Base-by-base conservation (phyloP, 1,284 basidiomycete genomes). In the Ganoderma multipileum region DNA sequence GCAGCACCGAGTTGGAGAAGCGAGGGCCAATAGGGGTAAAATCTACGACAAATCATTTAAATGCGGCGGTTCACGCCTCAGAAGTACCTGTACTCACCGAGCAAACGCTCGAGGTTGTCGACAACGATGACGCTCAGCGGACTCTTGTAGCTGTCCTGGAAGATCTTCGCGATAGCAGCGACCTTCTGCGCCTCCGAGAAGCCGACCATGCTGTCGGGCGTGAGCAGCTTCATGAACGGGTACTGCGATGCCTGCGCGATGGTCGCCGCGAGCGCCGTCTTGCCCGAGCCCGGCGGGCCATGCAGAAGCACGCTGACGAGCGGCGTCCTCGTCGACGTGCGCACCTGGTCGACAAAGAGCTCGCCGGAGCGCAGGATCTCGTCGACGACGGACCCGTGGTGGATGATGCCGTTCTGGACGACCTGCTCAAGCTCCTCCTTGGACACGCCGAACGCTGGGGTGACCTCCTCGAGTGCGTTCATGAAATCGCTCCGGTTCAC, bases 21-120 rank as follows among this genome's bases (percentile, higher is more conserved):
- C 97, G 87, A 18, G 95, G 96, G 1, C 97, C 97, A 81, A 99
- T 95, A 4, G 97, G 96, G n/a, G 97, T 97, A 93, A 96, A 99
- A 74, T 98, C 96, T 96, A 59, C 26, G 20, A 61, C 47, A 42
- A 58, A 57, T 50, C 36, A 65, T 16, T 57, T n/a, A 44, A 28
- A 38, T 60, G 2, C 9, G 16, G 8, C 11, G 11, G 6, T 20
- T n/a, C 23, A 57, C 8, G 30, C 9, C 39, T 39, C 7, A 26
- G 55, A 20, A 52, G 38, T 26, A 33, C 9, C 6, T 8, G n/a
- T 11, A 79, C 89, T 72, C 66, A 95, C 95, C 95, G 64, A 98
- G 85, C 68, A 98, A 83, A 50, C 96, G 89, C 80, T 98, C 96
- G 69, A 98, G 86, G 74, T 91, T 95, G 77, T 99, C 98, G n/a